Percentiles rank a stretch among this genome's conserved stretches.
These are phyloP conservation scores for Dothistroma septosporum DNA, from an alignment of 2,329 filamentous ascomycete genomes.

Conservation along the genomic window DNA sequence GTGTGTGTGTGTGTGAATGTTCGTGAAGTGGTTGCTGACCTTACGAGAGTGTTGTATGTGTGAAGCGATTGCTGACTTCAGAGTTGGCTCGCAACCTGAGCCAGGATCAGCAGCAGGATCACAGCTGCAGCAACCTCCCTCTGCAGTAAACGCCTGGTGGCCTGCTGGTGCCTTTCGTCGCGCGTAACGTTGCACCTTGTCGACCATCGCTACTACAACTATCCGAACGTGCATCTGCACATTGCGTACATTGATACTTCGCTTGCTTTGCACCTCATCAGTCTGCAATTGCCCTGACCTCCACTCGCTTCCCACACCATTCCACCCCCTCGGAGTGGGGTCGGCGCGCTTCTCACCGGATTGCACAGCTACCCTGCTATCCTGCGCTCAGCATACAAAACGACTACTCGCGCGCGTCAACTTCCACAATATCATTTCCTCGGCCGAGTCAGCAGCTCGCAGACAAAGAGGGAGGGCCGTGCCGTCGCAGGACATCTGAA, in stretches of 20 bases:
- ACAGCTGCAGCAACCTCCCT: not conserved
- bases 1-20: too few species aligned
- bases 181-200: not conserved
- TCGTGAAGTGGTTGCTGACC: too few species aligned
- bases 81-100: not conserved
- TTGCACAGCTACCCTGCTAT: conserved; percentile 3
- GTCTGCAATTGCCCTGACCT: not conserved
- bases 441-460: not conserved
- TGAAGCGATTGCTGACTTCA: not conserved
- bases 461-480: not conserved
- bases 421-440: not conserved
- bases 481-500: conserved; percentile 1
- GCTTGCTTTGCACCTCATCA: not conserved
- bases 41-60: too few species aligned
- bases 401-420: conserved; percentile 2
- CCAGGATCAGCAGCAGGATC: not conserved
- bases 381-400: not conserved
- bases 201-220: not conserved
- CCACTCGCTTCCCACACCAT: not conserved
- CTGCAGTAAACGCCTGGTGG: not conserved
- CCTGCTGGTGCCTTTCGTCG: not conserved
- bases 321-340: not conserved
- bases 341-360: conserved; percentile 1
- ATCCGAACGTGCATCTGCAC: not conserved
- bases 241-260: not conserved